Conservation (phyloP, 2,329 filamentous ascomycete genomes). For the Chalaropsis thielavioides region DNA sequence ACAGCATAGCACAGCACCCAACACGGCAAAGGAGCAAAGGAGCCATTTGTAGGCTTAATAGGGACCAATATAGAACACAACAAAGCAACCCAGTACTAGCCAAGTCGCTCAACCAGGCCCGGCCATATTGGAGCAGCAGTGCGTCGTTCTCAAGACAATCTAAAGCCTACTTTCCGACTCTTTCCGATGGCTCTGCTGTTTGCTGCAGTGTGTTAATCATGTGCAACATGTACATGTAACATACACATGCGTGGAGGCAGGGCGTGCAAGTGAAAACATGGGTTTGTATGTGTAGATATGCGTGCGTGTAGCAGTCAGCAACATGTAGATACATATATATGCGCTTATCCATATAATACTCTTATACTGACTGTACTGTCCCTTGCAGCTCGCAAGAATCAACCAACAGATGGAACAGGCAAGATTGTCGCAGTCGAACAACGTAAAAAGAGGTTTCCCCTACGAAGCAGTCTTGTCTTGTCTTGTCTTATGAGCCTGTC, state of each 20-base stretch:
- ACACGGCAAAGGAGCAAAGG: not conserved
- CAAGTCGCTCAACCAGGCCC: not conserved
- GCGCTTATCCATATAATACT: not conserved
- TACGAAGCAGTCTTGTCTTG: not conserved
- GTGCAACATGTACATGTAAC: not conserved
- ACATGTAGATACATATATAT: not conserved
- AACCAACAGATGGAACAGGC: not conserved
- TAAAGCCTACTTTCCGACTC: conserved; percentile 1
- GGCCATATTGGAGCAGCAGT: not conserved
- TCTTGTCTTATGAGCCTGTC: not conserved
- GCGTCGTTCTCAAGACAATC: not conserved
- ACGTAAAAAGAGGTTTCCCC: not conserved
- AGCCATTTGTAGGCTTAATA: not conserved
- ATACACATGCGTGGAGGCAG: not conserved
- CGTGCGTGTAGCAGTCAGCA: too few species aligned
- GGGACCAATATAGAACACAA: not conserved
- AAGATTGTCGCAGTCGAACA: not conserved
- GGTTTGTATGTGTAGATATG: not conserved
- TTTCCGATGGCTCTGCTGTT: conserved; percentile 9
- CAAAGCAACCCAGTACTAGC: not conserved
- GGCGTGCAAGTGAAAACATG: not conserved
- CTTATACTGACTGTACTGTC: not conserved
- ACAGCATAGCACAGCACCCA: too few species aligned
- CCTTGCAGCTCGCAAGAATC: not conserved
- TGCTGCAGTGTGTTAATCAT: conserved; percentile 5